Evolutionary conservation across 1,139 yeast genomes (phyloP), one percentile per base, ranked within the genome.

Genomic region (Maudiozyma humilis): DNA sequence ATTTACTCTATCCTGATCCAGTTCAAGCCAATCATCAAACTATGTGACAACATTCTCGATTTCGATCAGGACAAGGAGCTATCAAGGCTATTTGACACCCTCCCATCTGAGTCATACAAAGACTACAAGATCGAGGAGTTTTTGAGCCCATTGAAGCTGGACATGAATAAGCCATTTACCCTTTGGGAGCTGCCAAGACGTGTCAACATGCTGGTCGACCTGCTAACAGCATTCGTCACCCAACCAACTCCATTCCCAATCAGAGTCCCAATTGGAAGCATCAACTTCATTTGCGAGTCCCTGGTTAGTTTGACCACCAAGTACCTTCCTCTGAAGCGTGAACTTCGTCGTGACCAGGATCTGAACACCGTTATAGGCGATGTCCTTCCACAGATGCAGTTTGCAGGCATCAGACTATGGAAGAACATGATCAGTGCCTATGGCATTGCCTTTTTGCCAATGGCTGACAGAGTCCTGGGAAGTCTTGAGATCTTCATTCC

Each of bases 1-100:
- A 44, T 72, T 57, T 53, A 70, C 64, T 46, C 62, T 49, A 43
- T 65, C 51, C 37, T 64, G 67, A 45, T 59, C 69, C 86, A 82
- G 54, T 63, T 73, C 37, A 70, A 72, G 35, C 76, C 78, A 7
- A 71, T 78, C 14, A 56, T 80, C 17, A 57, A 67, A 16, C 62
- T 83, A 27, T 82, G 79, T 55, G 70, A 70, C 38, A 80, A 77
- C 46, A 72, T 82, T 47, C 63, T 83, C 49, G 79, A 76, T 44
- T 57, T 79, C 36, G 67, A 66, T 20, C 77, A 76, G 35, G 89
- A 82, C 57, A 62, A 65, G 16, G 81, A 70, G 32, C 56, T 72
- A 36, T 51, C 49, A 36, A 63, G 59, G 3, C 52, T 71, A 42
- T 52, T 74, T 29, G 58, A 63, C 23, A 59, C 59, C 41, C 52